These are phyloP conservation scores for Triangularia setosa DNA, from an alignment of 2,329 filamentous ascomycete genomes.

Conservation along the genomic window DNA sequence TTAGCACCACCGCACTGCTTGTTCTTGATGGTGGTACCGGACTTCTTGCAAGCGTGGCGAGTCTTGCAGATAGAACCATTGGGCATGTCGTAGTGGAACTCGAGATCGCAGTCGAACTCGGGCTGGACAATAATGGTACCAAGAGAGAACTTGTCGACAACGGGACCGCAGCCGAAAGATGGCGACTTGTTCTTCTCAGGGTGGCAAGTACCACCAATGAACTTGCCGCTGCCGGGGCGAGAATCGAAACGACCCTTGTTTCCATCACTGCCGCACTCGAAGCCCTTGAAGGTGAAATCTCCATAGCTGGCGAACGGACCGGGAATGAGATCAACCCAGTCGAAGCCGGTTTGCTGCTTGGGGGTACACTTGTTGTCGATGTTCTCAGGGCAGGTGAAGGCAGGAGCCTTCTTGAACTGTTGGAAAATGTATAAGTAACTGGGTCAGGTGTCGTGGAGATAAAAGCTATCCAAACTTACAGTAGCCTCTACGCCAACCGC, in stretches of 20 bases:
- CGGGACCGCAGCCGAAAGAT: constrained; percentile 51
- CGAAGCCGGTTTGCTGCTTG: constrained; percentile 66
- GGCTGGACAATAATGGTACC: constrained; percentile 67
- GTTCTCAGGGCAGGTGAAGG: constrained; percentile 67
- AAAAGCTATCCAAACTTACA: constrained; percentile 22
- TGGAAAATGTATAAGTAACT: constrained; percentile 19
- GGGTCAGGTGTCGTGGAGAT: neutral
- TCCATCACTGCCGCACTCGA: constrained; percentile 59
- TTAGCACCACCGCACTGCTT: constrained; percentile 88
- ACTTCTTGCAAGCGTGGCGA: constrained; percentile 60
- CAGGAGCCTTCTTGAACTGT: constrained; percentile 33
- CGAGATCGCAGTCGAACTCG: constrained; percentile 72
- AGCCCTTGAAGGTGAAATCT: constrained; percentile 71
- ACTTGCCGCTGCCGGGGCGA: constrained; percentile 51
- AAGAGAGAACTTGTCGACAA: constrained; percentile 66
- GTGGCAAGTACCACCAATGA: constrained; percentile 54
- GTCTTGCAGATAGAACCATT: constrained; percentile 82
- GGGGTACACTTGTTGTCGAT: constrained; percentile 72
- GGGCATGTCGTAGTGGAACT: constrained; percentile 84
- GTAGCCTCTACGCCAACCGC: constrained; percentile 50
- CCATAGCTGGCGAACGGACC: constrained; percentile 64
- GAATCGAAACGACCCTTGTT: constrained; percentile 48
- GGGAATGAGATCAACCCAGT: constrained; percentile 61
- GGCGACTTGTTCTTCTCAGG: constrained; percentile 47
- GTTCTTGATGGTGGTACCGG: constrained; percentile 72